Evolutionary conservation across 306 rosid species (phyloP), one percentile per base, ranked within the genome.

Genomic region (Trifolium dubium): DNA sequence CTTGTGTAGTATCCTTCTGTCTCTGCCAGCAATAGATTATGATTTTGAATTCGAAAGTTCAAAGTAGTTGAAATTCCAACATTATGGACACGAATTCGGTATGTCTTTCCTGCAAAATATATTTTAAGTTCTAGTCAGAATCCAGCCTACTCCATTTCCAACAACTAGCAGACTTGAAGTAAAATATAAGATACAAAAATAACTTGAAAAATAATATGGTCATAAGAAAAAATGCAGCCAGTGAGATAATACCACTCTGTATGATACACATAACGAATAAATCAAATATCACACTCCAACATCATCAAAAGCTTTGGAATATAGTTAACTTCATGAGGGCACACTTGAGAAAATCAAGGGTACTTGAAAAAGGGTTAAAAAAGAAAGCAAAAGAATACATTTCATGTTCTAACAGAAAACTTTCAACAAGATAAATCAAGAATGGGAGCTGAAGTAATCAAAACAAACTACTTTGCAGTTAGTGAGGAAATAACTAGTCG

Each of bases 21-120:
- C 72, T 93, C 98, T 15, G 73, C 98, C 56, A 93, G 81, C 62
- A 86, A 73, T 39, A 93, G 67, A 79, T 81, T 86, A 44, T 93
- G 98, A 72, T 46, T 88, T 82, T 93, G 97, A 79, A 91, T 88
- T 82, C 98, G 89, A 10, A 93, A 93, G 83, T 91, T 93, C 84
- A 93, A 65, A 83, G 86, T 74, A 39, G 97, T 93, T 50, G 93
- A 93, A 67, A 87, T 73, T 77, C 98, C 97, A 75, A 93, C 96
- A 17, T 93, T 89, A 83, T 91, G 92, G 56, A 93, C 90, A 1
- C 92, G 97, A 63, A 93, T 9, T 55, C 94, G 88, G 29, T 93
- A 93, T 8, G 91, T 91, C 77, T 88, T 93, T 10, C 98, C 98
- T 91, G 96, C 81, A 78, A 77, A 78, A 68, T 55, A 81, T n/a